Evolutionary conservation across 1,284 basidiomycete genomes (phyloP).

Genomic region (Ustilago lituana): DNA sequence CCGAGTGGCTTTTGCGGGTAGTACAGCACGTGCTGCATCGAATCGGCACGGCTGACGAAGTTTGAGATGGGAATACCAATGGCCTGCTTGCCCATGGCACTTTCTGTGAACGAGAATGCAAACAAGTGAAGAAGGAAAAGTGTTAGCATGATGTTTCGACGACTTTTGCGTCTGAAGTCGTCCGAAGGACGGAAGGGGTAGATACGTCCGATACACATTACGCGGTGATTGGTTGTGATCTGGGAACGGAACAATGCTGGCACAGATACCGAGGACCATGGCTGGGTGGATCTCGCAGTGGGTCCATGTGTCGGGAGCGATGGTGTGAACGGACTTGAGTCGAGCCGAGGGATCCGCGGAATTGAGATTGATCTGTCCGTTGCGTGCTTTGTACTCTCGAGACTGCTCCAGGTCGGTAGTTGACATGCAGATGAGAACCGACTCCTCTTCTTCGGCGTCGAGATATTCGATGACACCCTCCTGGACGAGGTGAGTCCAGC

Average conservation of each 20-base stretch:
- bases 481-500: slow-evolving; percentile 86
- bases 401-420: slow-evolving; percentile 87
- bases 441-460: slow-evolving; percentile 99
- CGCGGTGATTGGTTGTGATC: slow-evolving; percentile 99
- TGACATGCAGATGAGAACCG: slow-evolving; percentile 99
- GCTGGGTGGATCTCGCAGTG: slow-evolving; percentile 99
- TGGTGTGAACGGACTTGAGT: slow-evolving; percentile 70
- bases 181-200: background rate
- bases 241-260: slow-evolving; percentile 98
- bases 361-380: slow-evolving; percentile 73
- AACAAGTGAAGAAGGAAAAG: background rate
- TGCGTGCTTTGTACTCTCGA: slow-evolving; percentile 69
- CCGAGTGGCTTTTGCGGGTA: slow-evolving; percentile 99
- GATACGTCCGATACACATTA: slow-evolving; percentile 80
- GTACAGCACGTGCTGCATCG: slow-evolving; percentile 84
- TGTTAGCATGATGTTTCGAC: no score
- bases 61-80: slow-evolving; percentile 89
- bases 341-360: slow-evolving; percentile 86
- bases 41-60: slow-evolving; percentile 81
- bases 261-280: slow-evolving; percentile 98
- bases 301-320: slow-evolving; percentile 77
- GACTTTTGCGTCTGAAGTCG: background rate
- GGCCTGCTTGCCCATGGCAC: slow-evolving; percentile 13
- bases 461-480: slow-evolving; percentile 91
- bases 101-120: slow-evolving; percentile 8